Evolutionary conservation across 768 basidiomycete species (phyloP), one percentile per base, ranked within the genome.

Genomic region (Boletus subparvulus): DNA sequence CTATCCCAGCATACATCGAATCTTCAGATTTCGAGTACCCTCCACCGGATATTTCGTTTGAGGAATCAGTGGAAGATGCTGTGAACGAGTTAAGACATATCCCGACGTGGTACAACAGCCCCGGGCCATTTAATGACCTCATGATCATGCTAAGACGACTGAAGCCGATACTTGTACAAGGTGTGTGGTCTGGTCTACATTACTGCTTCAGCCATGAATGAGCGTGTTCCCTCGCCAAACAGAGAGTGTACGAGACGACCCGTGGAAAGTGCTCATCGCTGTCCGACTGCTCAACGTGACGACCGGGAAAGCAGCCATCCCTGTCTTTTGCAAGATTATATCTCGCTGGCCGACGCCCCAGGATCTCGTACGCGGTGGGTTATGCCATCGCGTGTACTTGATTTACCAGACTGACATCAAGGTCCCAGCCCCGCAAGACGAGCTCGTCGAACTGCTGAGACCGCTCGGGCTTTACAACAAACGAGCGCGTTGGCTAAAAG

Each of bases 201-300:
- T 19, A 6, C 12, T 17, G 0, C 35, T 40, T 19, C 24, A 6
- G 26, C 2, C 24, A 4, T 36, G 6, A 11, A 45, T 36, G 39
- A 43, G 12, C 3, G 0, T 13, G 36, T 44, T 14, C 5, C 19
- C 3, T 30, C 6, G 11, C 1, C 35, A 19, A 51, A 24, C 52
- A 87, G 84, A 86, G 63, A 66, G 63, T 44, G 72, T 88, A 24
- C 75, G 78, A 0, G 68, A 78, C 19, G 77, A 85, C 61, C 84
- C 86, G 7, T 90, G 88, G 86, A 87, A 83, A 67, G 68, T 91
- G 36, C 74, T 91, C 8, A 75, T 90, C 19, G 85, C 84, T 1
- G 83, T 82, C 7, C 84, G 80, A 36, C 73, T 91, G 6, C 78
- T 91, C 19, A 91, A 92, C 64, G 85, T 86, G 65, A 89, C 90